These are phyloP conservation scores for Boletus rex-veris DNA, from an alignment of 768 basidiomycete species.

Conservation along the genomic window DNA sequence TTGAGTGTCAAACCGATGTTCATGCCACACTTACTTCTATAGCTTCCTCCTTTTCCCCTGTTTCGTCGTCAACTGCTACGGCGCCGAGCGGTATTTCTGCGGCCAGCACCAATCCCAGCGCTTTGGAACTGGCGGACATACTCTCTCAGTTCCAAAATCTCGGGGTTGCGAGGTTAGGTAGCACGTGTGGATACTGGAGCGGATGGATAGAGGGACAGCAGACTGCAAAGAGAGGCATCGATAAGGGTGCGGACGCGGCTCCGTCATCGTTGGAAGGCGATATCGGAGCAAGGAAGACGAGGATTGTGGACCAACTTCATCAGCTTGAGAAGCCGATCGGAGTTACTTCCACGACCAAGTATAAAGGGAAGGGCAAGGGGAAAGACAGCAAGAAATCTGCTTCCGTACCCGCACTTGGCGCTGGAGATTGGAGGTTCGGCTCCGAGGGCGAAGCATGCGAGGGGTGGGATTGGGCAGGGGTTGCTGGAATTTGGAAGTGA, in stretches of 20 bases:
- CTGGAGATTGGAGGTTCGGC: slow-evolving; percentile 22
- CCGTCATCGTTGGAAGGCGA: neutral
- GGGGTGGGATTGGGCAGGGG: slow-evolving; percentile 63
- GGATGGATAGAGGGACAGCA: slow-evolving; percentile 14
- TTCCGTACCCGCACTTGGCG: neutral
- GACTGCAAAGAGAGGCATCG: neutral
- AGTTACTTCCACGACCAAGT: neutral
- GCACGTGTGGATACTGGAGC: slow-evolving; percentile 41
- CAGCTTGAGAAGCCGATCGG: slow-evolving; percentile 9
- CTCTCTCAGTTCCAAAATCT: slow-evolving; percentile 30
- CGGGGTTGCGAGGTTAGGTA: slow-evolving; percentile 40
- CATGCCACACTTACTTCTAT: neutral
- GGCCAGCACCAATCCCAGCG: neutral
- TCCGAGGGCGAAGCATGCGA: slow-evolving; percentile 24
- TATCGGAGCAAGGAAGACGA: slow-evolving; percentile 5
- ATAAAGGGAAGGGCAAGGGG: slow-evolving; percentile 21
- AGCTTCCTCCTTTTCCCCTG: neutral
- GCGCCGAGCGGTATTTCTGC: neutral
- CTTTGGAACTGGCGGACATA: slow-evolving; percentile 20
- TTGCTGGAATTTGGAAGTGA: slow-evolving; percentile 51
- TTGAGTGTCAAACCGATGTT: neutral
- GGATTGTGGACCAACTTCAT: slow-evolving; percentile 9
- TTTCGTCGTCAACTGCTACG: neutral
- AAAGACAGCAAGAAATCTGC: neutral
- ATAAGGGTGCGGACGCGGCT: neutral